These are phyloP conservation scores for Letharia lupina DNA, from an alignment of 495 filamentous ascomycete genomes.

Conservation along the genomic window DNA sequence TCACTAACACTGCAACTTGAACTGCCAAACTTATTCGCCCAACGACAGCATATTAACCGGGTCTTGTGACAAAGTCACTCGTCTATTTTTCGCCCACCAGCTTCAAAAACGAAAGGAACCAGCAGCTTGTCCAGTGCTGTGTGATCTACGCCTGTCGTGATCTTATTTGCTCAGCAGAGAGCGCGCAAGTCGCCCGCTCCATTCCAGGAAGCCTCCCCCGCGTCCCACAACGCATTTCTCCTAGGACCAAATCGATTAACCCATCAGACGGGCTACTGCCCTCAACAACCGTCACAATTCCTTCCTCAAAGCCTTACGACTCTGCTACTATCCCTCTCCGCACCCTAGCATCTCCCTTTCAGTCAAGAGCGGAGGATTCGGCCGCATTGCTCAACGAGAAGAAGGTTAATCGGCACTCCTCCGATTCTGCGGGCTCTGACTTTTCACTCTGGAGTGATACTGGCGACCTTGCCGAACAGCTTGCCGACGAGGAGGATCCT, in stretches of 20 bases:
- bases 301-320: conserved; percentile 38
- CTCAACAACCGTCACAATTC: conserved; percentile 52
- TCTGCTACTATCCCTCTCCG: conserved; percentile 50
- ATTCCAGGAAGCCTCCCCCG: conserved; percentile 23
- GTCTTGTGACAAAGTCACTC: neutral
- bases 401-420: conserved; percentile 42
- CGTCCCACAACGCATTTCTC: conserved; percentile 10
- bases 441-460: conserved; percentile 86
- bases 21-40: neutral
- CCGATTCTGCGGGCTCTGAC: conserved; percentile 58
- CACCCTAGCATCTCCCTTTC: conserved; percentile 39
- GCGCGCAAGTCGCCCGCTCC: conserved; percentile 17
- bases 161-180: conserved; percentile 12
- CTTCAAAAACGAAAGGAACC: neutral
- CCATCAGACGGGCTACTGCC: conserved; percentile 38
- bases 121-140: conserved; percentile 19
- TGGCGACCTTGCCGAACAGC: conserved; percentile 86
- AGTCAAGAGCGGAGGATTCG: conserved; percentile 31
- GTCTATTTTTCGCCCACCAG: neutral
- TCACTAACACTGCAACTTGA: neutral
- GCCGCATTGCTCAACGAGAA: conserved; percentile 40
- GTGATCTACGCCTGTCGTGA: conserved; percentile 23
- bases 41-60: neutral
- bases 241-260: conserved; percentile 9
- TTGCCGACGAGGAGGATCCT: conserved; percentile 72